These are phyloP conservation scores for Moricandia arvensis DNA, from an alignment of 345 rosid genomes.

Conservation along the genomic window DNA sequence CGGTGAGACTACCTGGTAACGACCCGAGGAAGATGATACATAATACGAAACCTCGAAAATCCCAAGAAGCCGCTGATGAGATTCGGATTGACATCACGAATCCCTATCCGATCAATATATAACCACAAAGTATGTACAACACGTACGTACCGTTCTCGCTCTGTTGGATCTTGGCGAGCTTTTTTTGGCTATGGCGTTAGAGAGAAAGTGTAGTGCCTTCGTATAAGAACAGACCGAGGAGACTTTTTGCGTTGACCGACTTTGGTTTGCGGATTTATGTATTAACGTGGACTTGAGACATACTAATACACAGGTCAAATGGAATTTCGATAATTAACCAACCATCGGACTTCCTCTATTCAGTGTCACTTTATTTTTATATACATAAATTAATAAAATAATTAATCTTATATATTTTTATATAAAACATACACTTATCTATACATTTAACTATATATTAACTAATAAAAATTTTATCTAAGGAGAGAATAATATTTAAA, in stretches of 20 bases:
- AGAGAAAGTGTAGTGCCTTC: background rate
- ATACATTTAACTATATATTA: no score
- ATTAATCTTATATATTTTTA: no score
- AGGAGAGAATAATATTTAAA: no score
- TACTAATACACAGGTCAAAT: background rate
- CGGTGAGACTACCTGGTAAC: constrained; percentile 31
- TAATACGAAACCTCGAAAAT: constrained; percentile 19
- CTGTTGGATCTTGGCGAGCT: background rate
- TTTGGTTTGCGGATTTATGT: background rate
- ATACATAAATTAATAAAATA: no score
- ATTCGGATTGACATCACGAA: constrained; percentile 31
- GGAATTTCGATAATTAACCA: background rate
- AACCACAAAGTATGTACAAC: background rate
- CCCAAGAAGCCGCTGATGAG: background rate
- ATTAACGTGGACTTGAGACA: background rate
- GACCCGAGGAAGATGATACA: constrained; percentile 28
- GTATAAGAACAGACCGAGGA: background rate
- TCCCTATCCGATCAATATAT: background rate
- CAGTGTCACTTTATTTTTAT: no score
- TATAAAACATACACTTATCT: no score
- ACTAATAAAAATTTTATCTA: no score
- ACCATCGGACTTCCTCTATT: no score
- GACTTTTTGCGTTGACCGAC: background rate
- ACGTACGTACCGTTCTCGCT: background rate
- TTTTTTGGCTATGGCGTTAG: background rate